Percentiles rank a stretch among this genome's conserved stretches.
These are phyloP conservation scores for Capsicum chinense DNA, from an alignment of 257 asterid genomes.

Conservation along the genomic window DNA sequence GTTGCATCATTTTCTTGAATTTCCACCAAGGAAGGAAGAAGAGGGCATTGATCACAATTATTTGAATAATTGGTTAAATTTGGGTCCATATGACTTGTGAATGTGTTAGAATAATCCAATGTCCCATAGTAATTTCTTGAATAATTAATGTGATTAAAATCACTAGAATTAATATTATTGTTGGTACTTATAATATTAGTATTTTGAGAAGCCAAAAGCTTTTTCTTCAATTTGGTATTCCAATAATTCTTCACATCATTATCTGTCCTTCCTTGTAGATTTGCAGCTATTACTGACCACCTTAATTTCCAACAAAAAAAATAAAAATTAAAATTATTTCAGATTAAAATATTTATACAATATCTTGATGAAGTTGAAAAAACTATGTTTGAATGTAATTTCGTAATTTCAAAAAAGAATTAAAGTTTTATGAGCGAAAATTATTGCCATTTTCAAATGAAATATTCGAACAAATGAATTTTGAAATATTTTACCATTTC, in stretches of 20 bases:
- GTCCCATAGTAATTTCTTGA: background rate
- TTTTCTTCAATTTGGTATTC: conserved; percentile 73
- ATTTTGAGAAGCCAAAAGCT: conserved; percentile 28
- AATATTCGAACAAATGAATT: too few species aligned
- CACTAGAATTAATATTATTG: background rate
- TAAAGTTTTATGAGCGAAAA: too few species aligned
- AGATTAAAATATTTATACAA: background rate
- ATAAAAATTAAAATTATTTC: background rate
- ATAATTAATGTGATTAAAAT: background rate
- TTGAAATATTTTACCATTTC: too few species aligned
- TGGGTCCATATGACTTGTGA: conserved; percentile 33
- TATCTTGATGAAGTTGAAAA: too few species aligned
- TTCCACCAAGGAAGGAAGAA: conserved; percentile 46
- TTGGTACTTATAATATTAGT: background rate
- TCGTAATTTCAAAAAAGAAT: too few species aligned
- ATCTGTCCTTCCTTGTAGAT: conserved; percentile 66
- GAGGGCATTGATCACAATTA: conserved; percentile 27
- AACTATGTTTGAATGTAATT: too few species aligned
- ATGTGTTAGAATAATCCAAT: conserved; percentile 10
- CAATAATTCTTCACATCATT: conserved; percentile 75
- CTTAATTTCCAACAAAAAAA: conserved; percentile 32
- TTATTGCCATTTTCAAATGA: too few species aligned
- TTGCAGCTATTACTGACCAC: conserved; percentile 77
- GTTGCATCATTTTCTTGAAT: conserved; percentile 36
- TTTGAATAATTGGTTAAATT: conserved; percentile 17